Evolutionary conservation across 2,329 filamentous ascomycete species (phyloP), one percentile per base, ranked within the genome.

Genomic region (Aspergillus luchuensis): DNA sequence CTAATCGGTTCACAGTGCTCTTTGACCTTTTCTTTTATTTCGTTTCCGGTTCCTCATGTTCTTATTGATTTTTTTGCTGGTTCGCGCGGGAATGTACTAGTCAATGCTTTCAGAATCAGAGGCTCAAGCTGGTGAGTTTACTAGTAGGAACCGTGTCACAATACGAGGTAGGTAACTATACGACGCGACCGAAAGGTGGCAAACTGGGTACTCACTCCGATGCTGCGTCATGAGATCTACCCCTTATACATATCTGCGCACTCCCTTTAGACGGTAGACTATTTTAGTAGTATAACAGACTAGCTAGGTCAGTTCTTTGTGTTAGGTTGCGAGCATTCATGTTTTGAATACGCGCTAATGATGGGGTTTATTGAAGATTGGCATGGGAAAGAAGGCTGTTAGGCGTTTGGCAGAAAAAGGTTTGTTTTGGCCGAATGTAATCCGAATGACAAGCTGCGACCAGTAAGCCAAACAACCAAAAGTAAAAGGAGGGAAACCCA

Each of bases 391-490:
- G 33, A 36, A 13, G 5, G 11, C 11, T 36, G 33, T 36, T 36
- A 36, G 33, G 33, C 33, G 33, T 11, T 13, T 11, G 33, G 19
- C 36, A 11, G 17, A 19, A 5, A 41, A 41, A 28, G 33, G 13
- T 23, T 45, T 53, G 50, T 61, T 63, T 48, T 28, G 25, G 50
- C 61, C 61, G 61, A 56, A 19, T 36, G 58, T 63, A 58, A 63
- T 43, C 61, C 58, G 47, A 21, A 57, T 8, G 13, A 15, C 30
- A 57, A 23, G 21, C 19, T n/a, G 23, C 33, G 33, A 36, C 33
- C 33, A 13, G 30, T 4, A 25, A 28, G 30, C 30, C 8, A 33
- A 10, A 33, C 10, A 33, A 11, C 15, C 4, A n/a, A 41, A 57
- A 15, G n/a, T n/a, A 57, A 23, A 50, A 21, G 25, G 19, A 47